A percentile compares a stretch with the other conserved stretches of the same genome.
Conservation (phyloP, 2,329 filamentous ascomycete species). For the Penicillium sp. region DNA sequence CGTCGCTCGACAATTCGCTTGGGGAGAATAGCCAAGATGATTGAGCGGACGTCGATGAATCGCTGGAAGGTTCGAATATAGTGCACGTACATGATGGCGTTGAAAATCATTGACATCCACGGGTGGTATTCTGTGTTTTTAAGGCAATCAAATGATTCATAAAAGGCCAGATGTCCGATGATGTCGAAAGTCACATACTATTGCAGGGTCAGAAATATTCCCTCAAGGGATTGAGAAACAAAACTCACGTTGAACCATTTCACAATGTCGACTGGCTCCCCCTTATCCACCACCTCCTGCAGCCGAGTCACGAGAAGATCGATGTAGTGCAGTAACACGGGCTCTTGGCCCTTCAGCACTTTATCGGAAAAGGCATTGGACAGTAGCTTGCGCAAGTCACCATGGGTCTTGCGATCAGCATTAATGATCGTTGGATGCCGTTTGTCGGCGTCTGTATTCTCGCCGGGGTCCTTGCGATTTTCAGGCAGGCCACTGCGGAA, state of each 20-base stretch:
- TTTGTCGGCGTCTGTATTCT: conserved; percentile 16
- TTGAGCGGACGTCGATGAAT: conserved; percentile 14
- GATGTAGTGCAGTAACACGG: conserved; percentile 15
- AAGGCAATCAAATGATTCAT: conserved; percentile 15
- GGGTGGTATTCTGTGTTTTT: conserved; percentile 14
- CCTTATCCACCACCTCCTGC: conserved; percentile 13
- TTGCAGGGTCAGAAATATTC: background rate
- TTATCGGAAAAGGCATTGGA: conserved; percentile 19
- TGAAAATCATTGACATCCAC: conserved; percentile 17
- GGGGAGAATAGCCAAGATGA: conserved; percentile 13
- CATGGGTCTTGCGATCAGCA: conserved; percentile 16
- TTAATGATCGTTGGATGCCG: conserved; percentile 16
- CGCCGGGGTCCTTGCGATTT: conserved; percentile 15
- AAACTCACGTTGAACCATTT: conserved; percentile 15
- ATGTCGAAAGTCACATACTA: conserved; percentile 15
- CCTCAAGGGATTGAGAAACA: background rate
- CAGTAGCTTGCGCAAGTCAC: conserved; percentile 15
- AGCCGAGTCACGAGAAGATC: conserved; percentile 14
- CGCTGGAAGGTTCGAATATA: conserved; percentile 15
- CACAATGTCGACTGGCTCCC: conserved; percentile 15
- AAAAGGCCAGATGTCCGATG: conserved; percentile 13
- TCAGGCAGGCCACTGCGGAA: conserved; percentile 14
- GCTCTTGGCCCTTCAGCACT: conserved; percentile 16
- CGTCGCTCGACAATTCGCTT: conserved; percentile 16
- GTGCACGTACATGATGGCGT: conserved; percentile 15